Base-by-base conservation (phyloP, 306 rosid genomes). In the Vigna radiata region DNA sequence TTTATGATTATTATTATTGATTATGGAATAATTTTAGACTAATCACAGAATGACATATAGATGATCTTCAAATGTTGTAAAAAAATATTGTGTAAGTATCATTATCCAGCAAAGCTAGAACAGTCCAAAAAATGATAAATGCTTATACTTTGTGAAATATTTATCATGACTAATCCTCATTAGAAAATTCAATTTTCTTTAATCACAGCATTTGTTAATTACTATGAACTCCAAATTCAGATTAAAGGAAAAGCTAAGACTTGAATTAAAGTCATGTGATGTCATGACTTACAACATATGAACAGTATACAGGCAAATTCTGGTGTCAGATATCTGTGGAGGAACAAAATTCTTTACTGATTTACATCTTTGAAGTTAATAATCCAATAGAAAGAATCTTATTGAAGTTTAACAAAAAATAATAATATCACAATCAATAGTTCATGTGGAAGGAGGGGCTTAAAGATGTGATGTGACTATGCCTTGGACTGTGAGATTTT, bases 301-400 rank as follows among this genome's bases (percentile, higher is more conserved):
- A 74, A 36, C 53, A 83, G 48, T 69, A 79, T 72, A 82, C 76
- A 86, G n/a, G 25, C 83, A 78, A 67, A 73, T 61, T 63, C 72
- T 65, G 79, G 72, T 47, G 89, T 83, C 85, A 75, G 88, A 80
- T 65, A 72, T 76, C 81, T 82, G 79, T 59, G 63, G 52, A 27
- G 65, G 77, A 61, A 77, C 89, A 85, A 88, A 82, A 83, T 78
- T 85, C 90, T 75, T 73, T 67, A 69, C 89, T 81, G 76, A 81
- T 88, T 83, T 90, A 90, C 97, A 90, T 88, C 76, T 76, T 23
- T 75, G 69, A 81, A 83, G 89, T 88, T 72, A 81, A 78, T 65
- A 80, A 79, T 74, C 4, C 82, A 70, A 70, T 69, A 59, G 39
- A 84, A 76, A 82, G 77, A 84, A 82, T 87, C 87, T 61, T 58